phyloP scores from a whole-genome alignment of 78 protist genomes.

The Emiliania huxleyi region DNA sequence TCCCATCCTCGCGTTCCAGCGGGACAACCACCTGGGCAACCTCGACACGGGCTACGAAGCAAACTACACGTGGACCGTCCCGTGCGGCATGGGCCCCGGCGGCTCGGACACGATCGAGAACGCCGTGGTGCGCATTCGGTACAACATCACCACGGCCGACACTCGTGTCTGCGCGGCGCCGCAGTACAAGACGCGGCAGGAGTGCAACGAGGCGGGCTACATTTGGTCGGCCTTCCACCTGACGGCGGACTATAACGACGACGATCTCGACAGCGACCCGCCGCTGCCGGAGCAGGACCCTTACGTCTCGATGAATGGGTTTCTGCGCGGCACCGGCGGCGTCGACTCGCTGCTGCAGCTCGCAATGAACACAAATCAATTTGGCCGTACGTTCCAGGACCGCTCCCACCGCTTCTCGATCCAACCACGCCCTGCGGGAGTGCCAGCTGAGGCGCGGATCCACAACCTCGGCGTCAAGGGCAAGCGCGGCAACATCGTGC shows the following conservation, averaged over 20 bases:
- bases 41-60: slow-evolving; percentile 15
- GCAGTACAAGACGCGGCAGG: not conserved
- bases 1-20: slow-evolving; percentile 24
- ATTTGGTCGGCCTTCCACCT: not conserved
- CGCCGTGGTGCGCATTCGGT: slow-evolving; percentile 80
- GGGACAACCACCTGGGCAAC: slow-evolving; percentile 86
- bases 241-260: slow-evolving; percentile 36
- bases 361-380: slow-evolving; percentile 78
- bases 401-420: slow-evolving; percentile 74
- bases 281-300: slow-evolving; percentile 23
- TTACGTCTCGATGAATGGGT: slow-evolving; percentile 50
- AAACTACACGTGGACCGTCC: slow-evolving; percentile 69
- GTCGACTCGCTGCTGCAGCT: slow-evolving; percentile 45
- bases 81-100: slow-evolving; percentile 29
- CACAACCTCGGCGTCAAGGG: slow-evolving; percentile 81
- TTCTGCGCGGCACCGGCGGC: slow-evolving; percentile 25
- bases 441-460: slow-evolving; percentile 52
- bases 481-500: slow-evolving; percentile 90
- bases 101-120: not conserved
- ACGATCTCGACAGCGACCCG: not conserved
- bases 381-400: slow-evolving; percentile 92
- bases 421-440: slow-evolving; percentile 39
- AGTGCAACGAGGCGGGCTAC: not conserved
- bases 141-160: slow-evolving; percentile 80
- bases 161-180: not conserved